phyloP scores from a whole-genome alignment of 305 asterid species.

The Salvia sclarea region DNA sequence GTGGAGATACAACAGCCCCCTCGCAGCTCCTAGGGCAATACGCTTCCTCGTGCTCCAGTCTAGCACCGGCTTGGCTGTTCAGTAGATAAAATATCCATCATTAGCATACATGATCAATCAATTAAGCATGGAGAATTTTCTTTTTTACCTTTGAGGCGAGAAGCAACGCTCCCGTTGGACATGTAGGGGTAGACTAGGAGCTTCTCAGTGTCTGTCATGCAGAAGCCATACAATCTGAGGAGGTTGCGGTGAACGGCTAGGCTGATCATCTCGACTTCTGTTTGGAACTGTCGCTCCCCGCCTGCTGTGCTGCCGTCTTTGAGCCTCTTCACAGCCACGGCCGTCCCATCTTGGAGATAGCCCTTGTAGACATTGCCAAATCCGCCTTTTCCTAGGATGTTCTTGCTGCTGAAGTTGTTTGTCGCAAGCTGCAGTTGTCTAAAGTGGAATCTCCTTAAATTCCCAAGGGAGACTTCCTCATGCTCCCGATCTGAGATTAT shows the following conservation, averaged over 20 bases:
- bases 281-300: conserved; percentile 86
- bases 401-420: conserved; percentile 75
- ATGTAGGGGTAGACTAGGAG: conserved; percentile 89
- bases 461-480: conserved; percentile 82
- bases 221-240: conserved; percentile 76
- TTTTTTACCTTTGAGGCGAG: conserved; percentile 77
- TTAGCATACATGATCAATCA: neutral
- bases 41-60: conserved; percentile 89
- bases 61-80: conserved; percentile 73
- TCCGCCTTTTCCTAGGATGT: conserved; percentile 91
- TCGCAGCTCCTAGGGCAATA: conserved; percentile 85
- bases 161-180: conserved; percentile 95
- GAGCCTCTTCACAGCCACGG: conserved; percentile 87
- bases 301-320: conserved; percentile 83
- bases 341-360: conserved; percentile 66
- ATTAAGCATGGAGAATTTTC: neutral
- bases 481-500: conserved; percentile 55
- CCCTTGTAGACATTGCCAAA: conserved; percentile 95
- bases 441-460: conserved; percentile 74
- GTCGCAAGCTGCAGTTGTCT: conserved; percentile 87
- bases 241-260: conserved; percentile 96
- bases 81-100: neutral
- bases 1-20: conserved; percentile 86
- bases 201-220: conserved; percentile 83
- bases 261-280: conserved; percentile 98